Evolutionary conservation across 305 asterid species (phyloP), one percentile per base, ranked within the genome.

Genomic region (Plantago lanceolata): DNA sequence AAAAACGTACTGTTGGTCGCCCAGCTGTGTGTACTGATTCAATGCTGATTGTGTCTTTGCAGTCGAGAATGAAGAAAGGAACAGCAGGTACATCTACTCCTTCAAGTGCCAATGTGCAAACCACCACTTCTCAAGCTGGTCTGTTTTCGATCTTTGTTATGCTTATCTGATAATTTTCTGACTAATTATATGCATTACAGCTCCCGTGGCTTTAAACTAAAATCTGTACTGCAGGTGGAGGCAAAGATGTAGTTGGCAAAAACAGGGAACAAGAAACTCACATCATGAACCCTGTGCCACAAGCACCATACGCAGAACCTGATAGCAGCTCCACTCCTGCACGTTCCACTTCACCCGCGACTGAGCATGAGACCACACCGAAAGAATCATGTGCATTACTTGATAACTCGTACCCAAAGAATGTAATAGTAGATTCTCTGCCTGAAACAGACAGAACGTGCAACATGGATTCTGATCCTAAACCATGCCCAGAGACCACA

Each of bases 11-110:
- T 54, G 59, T 8, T 54, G n/a, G n/a, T 5, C 7, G 20, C 33
- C 60, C 9, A 55, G 29, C 43, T 15, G 43, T 6, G 20, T 35
- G 6, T 35, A 35, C 43, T 35, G 43, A 21, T 28, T 28, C 17
- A 1, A 18, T 57, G 26, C 63, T 59, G 56, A 48, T 76, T 65
- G 52, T 77, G 67, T 55, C 51, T 58, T 21, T 75, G 67, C 94
- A 93, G 99, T 68, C 89, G 12, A 93, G 82, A 84, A 68, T 79
- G 56, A 89, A 78, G 68, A 93, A 84, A 70, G 96, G 89, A 73
- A 54, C 75, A 17, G 96, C 82, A 68, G 79, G 76, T 64, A 54
- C 85, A 64, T 79, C 77, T 51, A 56, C 71, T 53, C 79, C 87
- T 74, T 65, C 84, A 56, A 70, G 47, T 75, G 65, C 88, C 70